Conservation (phyloP, 2,329 filamentous ascomycete species). For the Monosporascus sp. region DNA sequence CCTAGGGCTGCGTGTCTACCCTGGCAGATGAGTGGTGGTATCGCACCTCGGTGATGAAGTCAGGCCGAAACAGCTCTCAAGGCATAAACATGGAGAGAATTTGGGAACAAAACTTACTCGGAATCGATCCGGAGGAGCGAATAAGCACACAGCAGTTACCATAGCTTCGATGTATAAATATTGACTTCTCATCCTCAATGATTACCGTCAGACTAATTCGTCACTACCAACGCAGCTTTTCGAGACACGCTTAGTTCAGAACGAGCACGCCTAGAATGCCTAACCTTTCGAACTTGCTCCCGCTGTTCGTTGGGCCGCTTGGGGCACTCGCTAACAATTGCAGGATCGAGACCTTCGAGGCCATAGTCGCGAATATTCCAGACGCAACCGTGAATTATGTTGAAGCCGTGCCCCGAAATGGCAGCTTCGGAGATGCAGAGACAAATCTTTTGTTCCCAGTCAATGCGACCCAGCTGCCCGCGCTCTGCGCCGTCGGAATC, state of each 20-base stretch:
- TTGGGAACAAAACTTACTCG: no score
- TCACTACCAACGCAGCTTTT: no score
- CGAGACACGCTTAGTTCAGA: background rate
- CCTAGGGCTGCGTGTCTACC: no score
- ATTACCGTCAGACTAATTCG: no score
- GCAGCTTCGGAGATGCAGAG: conserved; percentile 17
- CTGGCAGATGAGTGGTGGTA: no score
- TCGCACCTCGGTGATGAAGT: no score
- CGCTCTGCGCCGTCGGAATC: conserved; percentile 23
- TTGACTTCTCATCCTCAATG: no score
- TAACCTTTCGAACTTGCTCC: conserved; percentile 2
- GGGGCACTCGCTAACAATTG: conserved; percentile 13
- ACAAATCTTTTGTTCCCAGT: conserved; percentile 14
- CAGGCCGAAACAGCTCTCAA: no score
- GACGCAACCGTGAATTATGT: conserved; percentile 19
- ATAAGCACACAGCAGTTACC: no score
- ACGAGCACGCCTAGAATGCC: conserved; percentile 7
- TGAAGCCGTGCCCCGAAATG: conserved; percentile 17
- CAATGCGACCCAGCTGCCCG: conserved; percentile 20
- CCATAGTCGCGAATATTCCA: conserved; percentile 13
- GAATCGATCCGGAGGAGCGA: no score
- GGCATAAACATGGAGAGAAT: no score
- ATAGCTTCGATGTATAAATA: no score
- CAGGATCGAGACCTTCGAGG: conserved; percentile 14
- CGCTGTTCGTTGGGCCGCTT: conserved; percentile 7